Evolutionary conservation across 2,329 filamentous ascomycete genomes (phyloP).

Genomic region (Cyphellophora attinorum): DNA sequence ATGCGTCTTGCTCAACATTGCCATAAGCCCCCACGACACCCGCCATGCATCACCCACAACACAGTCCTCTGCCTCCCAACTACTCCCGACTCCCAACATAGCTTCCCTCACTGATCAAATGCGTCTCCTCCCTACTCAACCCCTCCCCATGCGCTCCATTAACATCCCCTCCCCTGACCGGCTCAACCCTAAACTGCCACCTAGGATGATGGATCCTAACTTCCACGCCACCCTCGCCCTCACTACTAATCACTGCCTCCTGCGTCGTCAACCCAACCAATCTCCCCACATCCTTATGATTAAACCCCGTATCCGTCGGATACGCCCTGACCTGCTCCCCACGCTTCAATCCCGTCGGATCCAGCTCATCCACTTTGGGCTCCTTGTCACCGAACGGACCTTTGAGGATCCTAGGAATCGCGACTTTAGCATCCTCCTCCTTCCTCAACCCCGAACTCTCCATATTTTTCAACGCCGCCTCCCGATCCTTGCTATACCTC

Average conservation of each 20-base stretch:
- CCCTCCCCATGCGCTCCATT: background rate
- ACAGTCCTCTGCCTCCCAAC: too few species aligned
- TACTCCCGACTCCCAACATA: background rate
- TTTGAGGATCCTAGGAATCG: slow-evolving; percentile 2
- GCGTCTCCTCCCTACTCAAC: too few species aligned
- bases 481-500: slow-evolving; percentile 1
- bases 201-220: slow-evolving; percentile 5
- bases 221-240: slow-evolving; percentile 1
- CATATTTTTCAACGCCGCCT: slow-evolving; percentile 2
- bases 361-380: background rate
- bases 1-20: too few species aligned
- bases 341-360: slow-evolving; percentile 1
- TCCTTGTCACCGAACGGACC: slow-evolving; percentile 2
- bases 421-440: slow-evolving; percentile 2
- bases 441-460: slow-evolving; percentile 1
- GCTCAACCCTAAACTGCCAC: slow-evolving; percentile 4
- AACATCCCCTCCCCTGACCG: background rate
- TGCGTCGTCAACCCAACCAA: slow-evolving; percentile 2
- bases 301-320: slow-evolving; percentile 4
- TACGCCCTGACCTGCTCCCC: slow-evolving; percentile 2
- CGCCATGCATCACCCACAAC: too few species aligned
- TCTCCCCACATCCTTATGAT: slow-evolving; percentile 1
- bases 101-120: background rate
- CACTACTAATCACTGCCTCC: slow-evolving; percentile 3
- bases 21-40: too few species aligned